Conservation (phyloP, 176 grass and related monocot genomes). For the Aegilops tauschii region DNA sequence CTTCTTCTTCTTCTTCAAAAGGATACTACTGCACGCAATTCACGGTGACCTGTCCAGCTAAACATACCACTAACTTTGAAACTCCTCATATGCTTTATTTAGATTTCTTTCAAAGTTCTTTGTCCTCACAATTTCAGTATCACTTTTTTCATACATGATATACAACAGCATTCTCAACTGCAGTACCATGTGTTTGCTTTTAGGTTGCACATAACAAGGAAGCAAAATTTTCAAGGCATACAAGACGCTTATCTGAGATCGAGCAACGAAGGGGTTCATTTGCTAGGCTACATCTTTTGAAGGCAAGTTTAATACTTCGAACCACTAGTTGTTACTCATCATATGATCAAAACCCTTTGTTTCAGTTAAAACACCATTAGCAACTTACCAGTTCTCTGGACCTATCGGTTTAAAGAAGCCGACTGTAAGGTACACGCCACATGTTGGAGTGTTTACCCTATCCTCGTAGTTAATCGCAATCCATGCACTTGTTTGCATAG, state of each 20-base stretch:
- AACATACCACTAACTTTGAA: not conserved
- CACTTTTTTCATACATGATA: constrained; percentile 4
- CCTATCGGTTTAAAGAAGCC: not conserved
- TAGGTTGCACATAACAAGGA: constrained; percentile 69
- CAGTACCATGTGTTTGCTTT: constrained; percentile 24
- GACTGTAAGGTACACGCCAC: not conserved
- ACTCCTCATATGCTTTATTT: not conserved
- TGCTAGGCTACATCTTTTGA: constrained; percentile 59
- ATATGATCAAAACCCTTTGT: not conserved
- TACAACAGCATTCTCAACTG: not conserved
- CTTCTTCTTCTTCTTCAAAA: not conserved
- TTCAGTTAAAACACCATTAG: not conserved
- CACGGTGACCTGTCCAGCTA: not conserved
- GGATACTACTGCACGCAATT: not conserved
- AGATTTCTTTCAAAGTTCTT: not conserved
- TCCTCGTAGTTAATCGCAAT: not conserved
- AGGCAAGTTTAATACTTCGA: constrained; percentile 35
- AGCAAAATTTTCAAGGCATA: constrained; percentile 61
- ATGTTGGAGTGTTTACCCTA: not conserved
- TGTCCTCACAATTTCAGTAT: not conserved
- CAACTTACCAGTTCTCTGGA: not conserved
- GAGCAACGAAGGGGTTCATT: constrained; percentile 59
- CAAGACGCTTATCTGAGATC: constrained; percentile 68
- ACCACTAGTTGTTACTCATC: not conserved
- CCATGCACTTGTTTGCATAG: not conserved